These are phyloP conservation scores for Hortiboletus campestris DNA, from an alignment of 768 basidiomycete species.

Conservation along the genomic window DNA sequence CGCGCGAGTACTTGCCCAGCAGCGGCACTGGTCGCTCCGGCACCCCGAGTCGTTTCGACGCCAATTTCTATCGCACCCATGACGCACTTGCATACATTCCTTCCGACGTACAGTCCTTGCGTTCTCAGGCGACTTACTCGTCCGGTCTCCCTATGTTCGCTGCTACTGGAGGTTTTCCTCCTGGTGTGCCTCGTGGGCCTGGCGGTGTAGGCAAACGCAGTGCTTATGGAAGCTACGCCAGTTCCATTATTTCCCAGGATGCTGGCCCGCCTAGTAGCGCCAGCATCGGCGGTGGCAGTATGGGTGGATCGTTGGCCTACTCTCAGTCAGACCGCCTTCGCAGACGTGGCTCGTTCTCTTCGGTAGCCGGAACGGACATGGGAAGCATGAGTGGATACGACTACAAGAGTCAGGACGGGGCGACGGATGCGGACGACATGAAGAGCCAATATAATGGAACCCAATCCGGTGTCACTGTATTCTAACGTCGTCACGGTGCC, in stretches of 20 bases:
- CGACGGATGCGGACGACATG: conserved; percentile 78
- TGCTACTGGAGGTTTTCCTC: conserved; percentile 65
- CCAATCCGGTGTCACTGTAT: conserved; percentile 83
- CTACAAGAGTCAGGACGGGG: conserved; percentile 90
- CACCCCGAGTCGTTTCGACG: conserved; percentile 92
- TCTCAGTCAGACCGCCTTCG: conserved; percentile 89
- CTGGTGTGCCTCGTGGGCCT: conserved; percentile 57
- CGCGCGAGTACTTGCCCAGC: conserved; percentile 66
- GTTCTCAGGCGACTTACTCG: conserved; percentile 95
- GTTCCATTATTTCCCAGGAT: conserved; percentile 92
- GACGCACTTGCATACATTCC: conserved; percentile 93
- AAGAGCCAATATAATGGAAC: conserved; percentile 87
- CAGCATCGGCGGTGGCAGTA: conserved; percentile 55
- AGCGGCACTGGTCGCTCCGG: conserved; percentile 61
- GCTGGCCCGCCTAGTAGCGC: conserved; percentile 58
- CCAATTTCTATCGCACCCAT: conserved; percentile 93
- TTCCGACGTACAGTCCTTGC: conserved; percentile 91
- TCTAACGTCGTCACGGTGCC: conserved; percentile 41
- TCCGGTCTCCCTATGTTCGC: conserved; percentile 88
- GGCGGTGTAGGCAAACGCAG: conserved; percentile 70
- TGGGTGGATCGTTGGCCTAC: conserved; percentile 65
- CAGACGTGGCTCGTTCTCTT: conserved; percentile 73
- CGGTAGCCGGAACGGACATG: conserved; percentile 70
- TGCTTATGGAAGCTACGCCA: conserved; percentile 77
- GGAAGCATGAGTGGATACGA: conserved; percentile 75